phyloP scores from a whole-genome alignment of 768 basidiomycete genomes.

The Amanita molliuscula region DNA sequence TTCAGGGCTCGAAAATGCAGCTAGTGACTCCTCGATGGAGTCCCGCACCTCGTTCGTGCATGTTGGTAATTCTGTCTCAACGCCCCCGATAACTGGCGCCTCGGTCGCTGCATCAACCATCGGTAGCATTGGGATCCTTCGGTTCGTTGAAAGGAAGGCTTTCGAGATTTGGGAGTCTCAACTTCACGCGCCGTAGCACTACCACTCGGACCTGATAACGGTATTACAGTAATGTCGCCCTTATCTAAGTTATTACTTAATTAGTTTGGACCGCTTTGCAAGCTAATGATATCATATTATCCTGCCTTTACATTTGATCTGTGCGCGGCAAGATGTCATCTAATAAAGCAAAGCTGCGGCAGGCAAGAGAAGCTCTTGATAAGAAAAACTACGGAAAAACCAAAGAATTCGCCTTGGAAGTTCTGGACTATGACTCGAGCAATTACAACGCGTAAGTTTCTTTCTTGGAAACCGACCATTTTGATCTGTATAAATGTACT shows the following conservation, averaged over 20 bases:
- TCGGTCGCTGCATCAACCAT: conserved; percentile 57
- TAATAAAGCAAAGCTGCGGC: conserved; percentile 68
- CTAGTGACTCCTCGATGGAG: conserved; percentile 50
- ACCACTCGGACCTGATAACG: conserved; percentile 5
- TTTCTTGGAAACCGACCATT: neutral
- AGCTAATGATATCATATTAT: conserved; percentile 8
- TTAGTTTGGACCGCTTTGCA: conserved; percentile 4
- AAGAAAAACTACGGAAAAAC: conserved; percentile 70
- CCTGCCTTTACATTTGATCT: neutral
- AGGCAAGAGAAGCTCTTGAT: conserved; percentile 61
- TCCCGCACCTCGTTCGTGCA: conserved; percentile 73
- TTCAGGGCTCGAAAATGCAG: conserved; percentile 56
- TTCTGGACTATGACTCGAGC: conserved; percentile 64
- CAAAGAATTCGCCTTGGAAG: conserved; percentile 52
- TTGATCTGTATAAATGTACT: conserved; percentile 3
- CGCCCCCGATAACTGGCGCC: conserved; percentile 36
- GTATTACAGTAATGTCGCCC: conserved; percentile 5
- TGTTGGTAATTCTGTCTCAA: conserved; percentile 41
- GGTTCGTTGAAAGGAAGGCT: conserved; percentile 65
- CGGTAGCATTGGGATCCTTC: conserved; percentile 44
- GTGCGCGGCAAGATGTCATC: conserved; percentile 27
- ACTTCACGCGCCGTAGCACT: conserved; percentile 43
- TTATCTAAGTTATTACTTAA: conserved; percentile 10
- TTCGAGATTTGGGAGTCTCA: conserved; percentile 68
- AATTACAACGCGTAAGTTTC: conserved; percentile 75